Percentiles rank a stretch among this genome's conserved stretches.
These are phyloP conservation scores for Podila horticola DNA, from an alignment of 192 early-diverging fungal genomes.

Conservation along the genomic window DNA sequence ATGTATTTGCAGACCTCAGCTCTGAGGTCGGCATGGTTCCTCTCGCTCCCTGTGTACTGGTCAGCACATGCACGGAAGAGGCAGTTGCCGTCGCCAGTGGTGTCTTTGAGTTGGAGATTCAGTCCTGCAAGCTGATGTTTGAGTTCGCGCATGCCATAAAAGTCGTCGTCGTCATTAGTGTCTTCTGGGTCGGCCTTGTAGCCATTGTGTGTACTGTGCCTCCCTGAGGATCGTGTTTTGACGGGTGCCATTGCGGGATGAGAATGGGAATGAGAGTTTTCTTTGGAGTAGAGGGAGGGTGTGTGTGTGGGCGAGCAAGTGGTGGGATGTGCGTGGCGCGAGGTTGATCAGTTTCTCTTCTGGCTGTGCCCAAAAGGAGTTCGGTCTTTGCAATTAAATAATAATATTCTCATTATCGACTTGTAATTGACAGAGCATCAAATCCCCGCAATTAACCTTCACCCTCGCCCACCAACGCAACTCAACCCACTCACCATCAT, in stretches of 20 bases:
- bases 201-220: not conserved
- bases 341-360: too few species aligned
- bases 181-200: slow-evolving; percentile 48
- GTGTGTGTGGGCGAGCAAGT: not conserved
- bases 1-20: slow-evolving; percentile 72
- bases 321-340: too few species aligned
- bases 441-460: not conserved
- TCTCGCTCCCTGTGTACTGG: slow-evolving; percentile 69
- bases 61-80: slow-evolving; percentile 71
- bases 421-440: too few species aligned
- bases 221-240: slow-evolving; percentile 31
- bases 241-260: slow-evolving; percentile 19
- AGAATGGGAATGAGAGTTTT: not conserved
- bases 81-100: slow-evolving; percentile 78
- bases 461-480: not conserved
- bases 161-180: slow-evolving; percentile 51
- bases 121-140: slow-evolving; percentile 61
- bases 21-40: slow-evolving; percentile 64
- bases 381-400: too few species aligned
- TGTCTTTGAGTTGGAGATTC: slow-evolving; percentile 71
- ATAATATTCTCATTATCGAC: too few species aligned
- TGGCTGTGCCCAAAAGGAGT: too few species aligned
- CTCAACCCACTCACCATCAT: not conserved
- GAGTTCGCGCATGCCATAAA: slow-evolving; percentile 54
- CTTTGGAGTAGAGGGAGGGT: not conserved